Evolutionary conservation across 2,329 filamentous ascomycete genomes (phyloP).

Genomic region (Orbilia ellipsospora): DNA sequence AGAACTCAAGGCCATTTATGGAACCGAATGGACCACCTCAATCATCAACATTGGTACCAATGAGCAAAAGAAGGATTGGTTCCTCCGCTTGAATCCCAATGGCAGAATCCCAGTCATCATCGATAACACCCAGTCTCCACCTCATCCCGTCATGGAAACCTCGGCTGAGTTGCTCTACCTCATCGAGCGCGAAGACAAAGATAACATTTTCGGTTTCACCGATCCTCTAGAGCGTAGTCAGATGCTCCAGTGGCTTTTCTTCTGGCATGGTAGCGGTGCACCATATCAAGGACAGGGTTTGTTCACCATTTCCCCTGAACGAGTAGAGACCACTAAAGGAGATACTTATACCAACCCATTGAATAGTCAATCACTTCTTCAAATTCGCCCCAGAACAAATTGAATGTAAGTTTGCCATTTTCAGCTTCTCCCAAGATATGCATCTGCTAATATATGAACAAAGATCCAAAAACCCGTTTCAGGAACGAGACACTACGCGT

Average conservation of each 20-base stretch:
- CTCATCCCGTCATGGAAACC: conserved; percentile 68
- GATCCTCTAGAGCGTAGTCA: conserved; percentile 67
- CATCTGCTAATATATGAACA: not conserved
- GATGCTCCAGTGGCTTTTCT: conserved; percentile 68
- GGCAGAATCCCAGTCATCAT: conserved; percentile 67
- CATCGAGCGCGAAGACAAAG: conserved; percentile 66
- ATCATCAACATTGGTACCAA: conserved; percentile 68
- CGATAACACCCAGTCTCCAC: conserved; percentile 66
- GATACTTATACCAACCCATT: not conserved
- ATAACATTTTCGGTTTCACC: conserved; percentile 67
- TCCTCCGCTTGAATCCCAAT: conserved; percentile 66
- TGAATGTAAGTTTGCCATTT: conserved; percentile 60
- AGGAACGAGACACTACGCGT: conserved; percentile 67
- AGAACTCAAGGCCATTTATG: conserved; percentile 67
- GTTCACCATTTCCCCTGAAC: not conserved
- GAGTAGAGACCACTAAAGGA: not conserved
- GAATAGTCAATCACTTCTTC: conserved; percentile 63
- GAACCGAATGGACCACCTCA: conserved; percentile 65
- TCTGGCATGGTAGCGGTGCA: conserved; percentile 66
- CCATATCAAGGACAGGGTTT: conserved; percentile 63
- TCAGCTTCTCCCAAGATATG: not conserved
- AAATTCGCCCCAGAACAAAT: conserved; percentile 65
- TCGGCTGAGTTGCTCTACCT: conserved; percentile 69
- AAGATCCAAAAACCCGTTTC: conserved; percentile 67
- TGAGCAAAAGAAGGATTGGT: conserved; percentile 70